phyloP scores from a whole-genome alignment of 768 basidiomycete genomes.

The Tulasnella sp. region DNA sequence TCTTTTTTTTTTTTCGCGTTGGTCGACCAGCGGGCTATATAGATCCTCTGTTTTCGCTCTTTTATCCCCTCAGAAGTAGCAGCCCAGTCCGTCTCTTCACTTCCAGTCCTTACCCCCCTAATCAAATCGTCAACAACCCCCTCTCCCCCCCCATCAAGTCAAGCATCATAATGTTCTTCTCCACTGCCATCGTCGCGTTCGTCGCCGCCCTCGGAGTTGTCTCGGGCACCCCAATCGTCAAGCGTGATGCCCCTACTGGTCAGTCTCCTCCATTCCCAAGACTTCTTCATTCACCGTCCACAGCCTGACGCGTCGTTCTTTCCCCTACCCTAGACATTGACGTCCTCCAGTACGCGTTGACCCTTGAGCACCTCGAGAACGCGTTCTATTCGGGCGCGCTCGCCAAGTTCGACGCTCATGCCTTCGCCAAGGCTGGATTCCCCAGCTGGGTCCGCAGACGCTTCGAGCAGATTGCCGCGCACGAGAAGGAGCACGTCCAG shows the following conservation, averaged over 20 bases:
- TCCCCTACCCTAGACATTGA: background rate
- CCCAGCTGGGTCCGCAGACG: slow-evolving; percentile 31
- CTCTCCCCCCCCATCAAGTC: background rate
- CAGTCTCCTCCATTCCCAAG: background rate
- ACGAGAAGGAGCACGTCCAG: slow-evolving; percentile 35
- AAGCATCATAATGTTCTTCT: background rate
- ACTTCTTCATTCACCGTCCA: background rate
- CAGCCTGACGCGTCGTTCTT: background rate
- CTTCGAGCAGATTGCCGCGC: slow-evolving; percentile 29
- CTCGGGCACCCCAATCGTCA: background rate
- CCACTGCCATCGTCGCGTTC: background rate
- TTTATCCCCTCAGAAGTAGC: too few relatives aligned
- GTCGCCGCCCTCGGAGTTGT: background rate
- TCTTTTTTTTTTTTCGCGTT: too few relatives aligned
- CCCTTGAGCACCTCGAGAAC: slow-evolving; percentile 38
- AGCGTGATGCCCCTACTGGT: background rate
- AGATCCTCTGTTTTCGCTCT: too few relatives aligned
- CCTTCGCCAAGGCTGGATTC: slow-evolving; percentile 32
- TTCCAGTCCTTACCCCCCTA: background rate
- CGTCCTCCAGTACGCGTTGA: slow-evolving; percentile 23
- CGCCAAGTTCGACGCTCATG: slow-evolving; percentile 34
- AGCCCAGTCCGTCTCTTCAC: background rate
- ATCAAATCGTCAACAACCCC: background rate
- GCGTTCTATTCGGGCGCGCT: slow-evolving; percentile 38
- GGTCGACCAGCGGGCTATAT: too few relatives aligned